These are phyloP conservation scores for Adansonia digitata DNA, from an alignment of 345 rosid species.

Conservation along the genomic window DNA sequence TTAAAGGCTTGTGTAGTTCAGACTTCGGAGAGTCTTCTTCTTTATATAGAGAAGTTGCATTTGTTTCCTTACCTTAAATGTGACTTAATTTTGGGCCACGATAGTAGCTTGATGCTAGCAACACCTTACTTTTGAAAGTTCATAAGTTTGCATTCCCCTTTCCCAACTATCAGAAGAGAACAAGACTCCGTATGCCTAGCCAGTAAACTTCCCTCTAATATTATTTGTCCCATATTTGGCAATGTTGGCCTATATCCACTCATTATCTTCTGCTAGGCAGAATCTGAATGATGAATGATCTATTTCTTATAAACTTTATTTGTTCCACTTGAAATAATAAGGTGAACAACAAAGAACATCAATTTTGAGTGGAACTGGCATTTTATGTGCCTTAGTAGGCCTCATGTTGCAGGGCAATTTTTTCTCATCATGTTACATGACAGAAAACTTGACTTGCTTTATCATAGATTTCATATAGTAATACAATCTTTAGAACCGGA, in stretches of 20 bases:
- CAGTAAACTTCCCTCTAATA: too few relatives aligned
- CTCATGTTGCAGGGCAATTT: too few relatives aligned
- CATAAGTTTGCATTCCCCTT: not conserved
- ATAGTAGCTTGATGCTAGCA: not conserved
- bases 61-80: not conserved
- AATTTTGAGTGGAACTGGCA: not conserved
- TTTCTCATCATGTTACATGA: not conserved
- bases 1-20: not conserved
- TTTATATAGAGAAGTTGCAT: not conserved
- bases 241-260: not conserved
- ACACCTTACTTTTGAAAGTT: not conserved
- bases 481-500: too few relatives aligned
- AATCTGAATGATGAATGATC: not conserved
- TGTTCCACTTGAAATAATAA: not conserved
- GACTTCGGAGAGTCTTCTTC: not conserved
- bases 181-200: not conserved
- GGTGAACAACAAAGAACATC: not conserved
- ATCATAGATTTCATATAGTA: too few relatives aligned
- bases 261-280: not conserved
- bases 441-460: not conserved
- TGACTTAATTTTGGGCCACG: not conserved
- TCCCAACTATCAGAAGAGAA: not conserved
- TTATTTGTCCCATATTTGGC: not conserved
- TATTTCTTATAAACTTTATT: not conserved
- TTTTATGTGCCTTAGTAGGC: too few relatives aligned